phyloP scores from a whole-genome alignment of 257 asterid species.

The Cordia subcordata region DNA sequence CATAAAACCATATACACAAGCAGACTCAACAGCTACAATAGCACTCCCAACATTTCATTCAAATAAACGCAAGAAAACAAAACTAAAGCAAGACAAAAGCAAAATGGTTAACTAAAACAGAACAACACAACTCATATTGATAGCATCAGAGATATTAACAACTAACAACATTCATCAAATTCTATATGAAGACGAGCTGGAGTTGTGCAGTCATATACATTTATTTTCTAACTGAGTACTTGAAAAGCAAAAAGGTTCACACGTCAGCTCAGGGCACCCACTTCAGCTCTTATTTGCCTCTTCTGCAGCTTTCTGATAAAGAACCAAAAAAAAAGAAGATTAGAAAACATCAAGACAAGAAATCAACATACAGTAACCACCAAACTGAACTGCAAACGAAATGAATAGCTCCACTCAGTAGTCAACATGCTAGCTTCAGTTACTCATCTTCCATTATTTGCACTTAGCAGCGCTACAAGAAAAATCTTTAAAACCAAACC shows the following conservation, averaged over 20 bases:
- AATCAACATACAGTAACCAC: background rate
- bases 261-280: slow-evolving; percentile 1
- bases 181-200: background rate
- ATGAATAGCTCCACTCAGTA: background rate
- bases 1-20: too few relatives aligned
- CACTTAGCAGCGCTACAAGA: too few relatives aligned
- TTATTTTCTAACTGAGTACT: slow-evolving; percentile 8
- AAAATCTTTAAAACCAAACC: too few relatives aligned
- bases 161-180: slow-evolving; percentile 8
- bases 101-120: background rate
- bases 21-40: too few relatives aligned
- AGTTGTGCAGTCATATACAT: slow-evolving; percentile 8
- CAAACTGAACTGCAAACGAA: background rate
- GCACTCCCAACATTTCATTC: background rate
- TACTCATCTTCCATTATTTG: background rate
- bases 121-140: background rate
- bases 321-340: background rate
- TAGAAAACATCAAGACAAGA: background rate
- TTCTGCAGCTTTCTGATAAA: slow-evolving; percentile 33
- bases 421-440: background rate
- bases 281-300: slow-evolving; percentile 25
- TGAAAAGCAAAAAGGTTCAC: slow-evolving; percentile 3
- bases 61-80: background rate
- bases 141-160: slow-evolving; percentile 7
- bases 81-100: background rate